These are phyloP conservation scores for Ophiosphaerella korrae DNA, from an alignment of 2,329 filamentous ascomycete species.

Conservation along the genomic window DNA sequence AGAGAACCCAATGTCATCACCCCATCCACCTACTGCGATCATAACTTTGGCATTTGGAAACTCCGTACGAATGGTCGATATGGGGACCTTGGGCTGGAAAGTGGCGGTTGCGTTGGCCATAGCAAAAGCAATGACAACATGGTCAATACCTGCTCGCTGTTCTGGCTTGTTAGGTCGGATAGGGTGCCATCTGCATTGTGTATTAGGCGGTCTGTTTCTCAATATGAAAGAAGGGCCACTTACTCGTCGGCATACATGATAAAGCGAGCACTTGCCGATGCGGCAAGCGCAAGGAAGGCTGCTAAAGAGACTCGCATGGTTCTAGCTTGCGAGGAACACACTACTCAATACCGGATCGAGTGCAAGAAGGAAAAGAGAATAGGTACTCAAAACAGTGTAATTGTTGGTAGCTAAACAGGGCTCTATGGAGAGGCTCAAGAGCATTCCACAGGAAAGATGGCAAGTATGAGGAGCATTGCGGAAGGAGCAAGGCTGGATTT, in stretches of 20 bases:
- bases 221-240: constrained; percentile 8
- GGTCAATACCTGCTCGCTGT: constrained; percentile 43
- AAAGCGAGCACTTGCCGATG: constrained; percentile 31
- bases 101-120: constrained; percentile 49
- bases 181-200: constrained; percentile 36
- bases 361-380: background rate
- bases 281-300: constrained; percentile 16
- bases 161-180: constrained; percentile 29
- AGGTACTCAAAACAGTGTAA: background rate
- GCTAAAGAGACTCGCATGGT: constrained; percentile 30
- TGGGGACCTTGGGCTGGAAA: constrained; percentile 60
- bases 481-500: background rate
- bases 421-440: constrained; percentile 4
- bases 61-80: constrained; percentile 57
- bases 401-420: background rate
- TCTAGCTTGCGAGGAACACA: background rate
- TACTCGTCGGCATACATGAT: constrained; percentile 43
- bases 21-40: constrained; percentile 78
- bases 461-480: background rate
- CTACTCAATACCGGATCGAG: constrained; percentile 1
- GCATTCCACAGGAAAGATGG: constrained; percentile 6
- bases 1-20: constrained; percentile 68
- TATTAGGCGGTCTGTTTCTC: background rate
- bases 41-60: constrained; percentile 67
- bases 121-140: constrained; percentile 44